phyloP scores from a whole-genome alignment of 495 filamentous ascomycete species.

The Lasiosphaeria ovina region DNA sequence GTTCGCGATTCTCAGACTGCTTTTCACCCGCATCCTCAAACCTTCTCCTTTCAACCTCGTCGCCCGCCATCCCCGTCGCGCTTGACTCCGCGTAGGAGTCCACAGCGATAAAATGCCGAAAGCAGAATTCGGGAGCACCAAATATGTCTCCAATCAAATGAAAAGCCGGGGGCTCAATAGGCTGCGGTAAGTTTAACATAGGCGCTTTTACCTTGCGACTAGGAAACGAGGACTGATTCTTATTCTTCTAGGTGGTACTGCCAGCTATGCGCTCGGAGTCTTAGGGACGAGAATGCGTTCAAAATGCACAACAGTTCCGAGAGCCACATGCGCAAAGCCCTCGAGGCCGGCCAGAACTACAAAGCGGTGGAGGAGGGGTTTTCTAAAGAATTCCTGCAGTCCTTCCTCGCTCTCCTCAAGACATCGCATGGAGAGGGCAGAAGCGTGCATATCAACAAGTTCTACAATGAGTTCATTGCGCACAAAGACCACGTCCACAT shows the following conservation, averaged over 20 bases:
- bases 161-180: constrained; percentile 86
- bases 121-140: constrained; percentile 85
- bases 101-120: constrained; percentile 68
- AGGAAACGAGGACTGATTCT: too few species aligned
- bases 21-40: background rate
- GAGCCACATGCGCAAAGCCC: constrained; percentile 80
- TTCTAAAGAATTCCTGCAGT: constrained; percentile 70
- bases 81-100: constrained; percentile 29
- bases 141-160: constrained; percentile 83
- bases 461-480: constrained; percentile 85
- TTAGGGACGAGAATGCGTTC: constrained; percentile 71
- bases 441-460: constrained; percentile 76
- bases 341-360: constrained; percentile 79
- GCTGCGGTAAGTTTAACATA: constrained; percentile 35
- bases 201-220: constrained; percentile 55
- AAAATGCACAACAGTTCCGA: constrained; percentile 80
- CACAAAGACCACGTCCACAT: constrained; percentile 87
- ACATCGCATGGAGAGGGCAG: constrained; percentile 85
- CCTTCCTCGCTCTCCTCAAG: constrained; percentile 72
- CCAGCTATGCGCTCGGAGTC: constrained; percentile 62
- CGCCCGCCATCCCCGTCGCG: background rate
- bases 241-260: constrained; percentile 37
- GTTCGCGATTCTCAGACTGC: background rate
- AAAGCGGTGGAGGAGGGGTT: constrained; percentile 72
- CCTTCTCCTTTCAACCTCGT: background rate